phyloP scores from a whole-genome alignment of 306 rosid species.

The Trichosanthes truncata region DNA sequence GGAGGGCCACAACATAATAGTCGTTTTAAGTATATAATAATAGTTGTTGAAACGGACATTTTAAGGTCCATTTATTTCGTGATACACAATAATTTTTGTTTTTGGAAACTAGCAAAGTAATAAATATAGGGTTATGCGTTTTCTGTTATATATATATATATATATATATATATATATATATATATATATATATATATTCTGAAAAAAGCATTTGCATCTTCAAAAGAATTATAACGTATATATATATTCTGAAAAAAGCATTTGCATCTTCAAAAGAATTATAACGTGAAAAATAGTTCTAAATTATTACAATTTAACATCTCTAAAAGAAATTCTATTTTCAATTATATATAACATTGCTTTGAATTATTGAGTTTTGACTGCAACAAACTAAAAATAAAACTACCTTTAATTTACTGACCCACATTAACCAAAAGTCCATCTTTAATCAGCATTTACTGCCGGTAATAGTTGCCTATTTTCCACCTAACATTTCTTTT shows the following conservation, averaged over 20 bases:
- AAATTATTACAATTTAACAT: too few species aligned
- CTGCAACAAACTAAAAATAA: background rate
- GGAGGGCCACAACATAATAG: background rate
- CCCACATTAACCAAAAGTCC: background rate
- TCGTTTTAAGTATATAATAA: too few species aligned
- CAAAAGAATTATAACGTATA: too few species aligned
- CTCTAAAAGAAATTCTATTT: background rate
- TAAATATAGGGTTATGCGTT: background rate
- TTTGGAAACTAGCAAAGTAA: background rate
- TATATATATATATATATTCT: too few species aligned
- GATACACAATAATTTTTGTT: background rate
- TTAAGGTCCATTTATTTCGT: background rate
- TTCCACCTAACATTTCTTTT: too few species aligned
- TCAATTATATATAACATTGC: background rate
- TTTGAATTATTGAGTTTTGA: background rate
- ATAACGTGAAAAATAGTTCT: too few species aligned
- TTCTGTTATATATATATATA: background rate
- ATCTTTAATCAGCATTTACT: background rate
- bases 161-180: too few species aligned
- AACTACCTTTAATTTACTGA: background rate
- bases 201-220: too few species aligned
- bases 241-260: too few species aligned
- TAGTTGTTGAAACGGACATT: background rate
- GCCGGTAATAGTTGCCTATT: background rate
- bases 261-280: too few species aligned